phyloP scores from a whole-genome alignment of 169 alveolate species.

The Cryptosporidium sp. region DNA sequence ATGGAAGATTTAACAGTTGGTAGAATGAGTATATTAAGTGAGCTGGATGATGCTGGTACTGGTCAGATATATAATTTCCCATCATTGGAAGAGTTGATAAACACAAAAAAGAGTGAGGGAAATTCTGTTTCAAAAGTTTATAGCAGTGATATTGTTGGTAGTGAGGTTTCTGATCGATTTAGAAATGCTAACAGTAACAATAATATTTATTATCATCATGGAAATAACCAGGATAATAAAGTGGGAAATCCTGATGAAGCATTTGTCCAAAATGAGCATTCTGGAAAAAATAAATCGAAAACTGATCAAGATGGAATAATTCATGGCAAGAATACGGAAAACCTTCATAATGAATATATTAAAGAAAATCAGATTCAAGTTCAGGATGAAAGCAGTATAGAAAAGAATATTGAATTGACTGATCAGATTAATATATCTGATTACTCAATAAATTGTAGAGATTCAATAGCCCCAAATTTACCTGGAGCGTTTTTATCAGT shows the following conservation, averaged over 20 bases:
- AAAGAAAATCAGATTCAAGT: not conserved
- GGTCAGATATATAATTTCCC: conserved; percentile 68
- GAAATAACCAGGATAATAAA: not conserved
- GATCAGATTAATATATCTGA: conserved; percentile 45
- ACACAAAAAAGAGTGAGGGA: not conserved
- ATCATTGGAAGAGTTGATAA: conserved; percentile 58
- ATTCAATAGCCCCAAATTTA: conserved; percentile 56
- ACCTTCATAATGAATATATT: not conserved
- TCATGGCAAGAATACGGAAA: not conserved
- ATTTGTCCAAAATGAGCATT: not conserved
- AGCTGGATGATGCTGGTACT: conserved; percentile 49
- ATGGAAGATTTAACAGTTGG: not conserved
- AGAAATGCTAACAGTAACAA: not conserved
- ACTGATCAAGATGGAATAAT: not conserved
- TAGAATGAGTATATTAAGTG: conserved; percentile 67
- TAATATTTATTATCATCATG: not conserved
- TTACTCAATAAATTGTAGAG: conserved; percentile 29
- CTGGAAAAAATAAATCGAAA: not conserved
- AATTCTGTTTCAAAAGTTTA: not conserved
- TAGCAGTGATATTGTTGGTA: not conserved
- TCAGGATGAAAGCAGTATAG: not conserved
- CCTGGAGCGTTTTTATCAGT: conserved; percentile 74
- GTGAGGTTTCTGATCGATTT: not conserved
- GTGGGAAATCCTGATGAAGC: not conserved
- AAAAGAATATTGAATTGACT: conserved; percentile 11